Evolutionary conservation across 768 basidiomycete genomes (phyloP).

Genomic region (Austroboletus festivus): DNA sequence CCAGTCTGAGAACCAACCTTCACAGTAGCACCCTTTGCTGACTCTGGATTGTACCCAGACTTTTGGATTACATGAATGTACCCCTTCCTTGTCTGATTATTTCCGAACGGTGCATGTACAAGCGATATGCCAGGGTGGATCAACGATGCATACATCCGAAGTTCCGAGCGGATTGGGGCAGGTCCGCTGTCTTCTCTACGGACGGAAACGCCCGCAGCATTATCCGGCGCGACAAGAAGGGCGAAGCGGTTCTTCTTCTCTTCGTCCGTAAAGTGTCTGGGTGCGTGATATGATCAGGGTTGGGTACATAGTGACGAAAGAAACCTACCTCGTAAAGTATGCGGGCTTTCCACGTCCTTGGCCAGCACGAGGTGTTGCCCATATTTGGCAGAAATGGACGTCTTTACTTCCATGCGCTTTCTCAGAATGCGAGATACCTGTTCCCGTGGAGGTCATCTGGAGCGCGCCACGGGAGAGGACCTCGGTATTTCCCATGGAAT

Average conservation of each 20-base stretch:
- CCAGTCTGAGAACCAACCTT: constrained; percentile 44
- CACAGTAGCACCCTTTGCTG: constrained; percentile 56
- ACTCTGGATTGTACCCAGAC: constrained; percentile 68
- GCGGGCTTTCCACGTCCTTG: constrained; percentile 45
- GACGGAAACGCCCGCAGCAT: constrained; percentile 51
- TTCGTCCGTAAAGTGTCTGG: constrained; percentile 71
- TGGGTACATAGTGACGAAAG: not conserved
- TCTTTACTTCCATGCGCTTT: constrained; percentile 47
- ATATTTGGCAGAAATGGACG: constrained; percentile 69
- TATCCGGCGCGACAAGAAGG: constrained; percentile 73
- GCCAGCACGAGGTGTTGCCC: constrained; percentile 48
- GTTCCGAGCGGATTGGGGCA: constrained; percentile 69
- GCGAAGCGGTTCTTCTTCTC: constrained; percentile 76
- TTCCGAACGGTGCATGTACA: constrained; percentile 43
- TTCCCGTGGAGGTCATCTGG: constrained; percentile 90
- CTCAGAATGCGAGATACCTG: constrained; percentile 84
- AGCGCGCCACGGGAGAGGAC: constrained; percentile 84
- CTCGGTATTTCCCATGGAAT: constrained; percentile 90
- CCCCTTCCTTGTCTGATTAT: constrained; percentile 50
- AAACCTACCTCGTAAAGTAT: constrained; percentile 72
- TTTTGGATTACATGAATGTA: constrained; percentile 88
- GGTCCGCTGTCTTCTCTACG: constrained; percentile 73
- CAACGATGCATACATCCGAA: constrained; percentile 74
- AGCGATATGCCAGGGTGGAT: constrained; percentile 56
- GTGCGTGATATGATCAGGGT: not conserved